Conservation (phyloP, 768 basidiomycete species). For the Tricholoma saponaceum region DNA sequence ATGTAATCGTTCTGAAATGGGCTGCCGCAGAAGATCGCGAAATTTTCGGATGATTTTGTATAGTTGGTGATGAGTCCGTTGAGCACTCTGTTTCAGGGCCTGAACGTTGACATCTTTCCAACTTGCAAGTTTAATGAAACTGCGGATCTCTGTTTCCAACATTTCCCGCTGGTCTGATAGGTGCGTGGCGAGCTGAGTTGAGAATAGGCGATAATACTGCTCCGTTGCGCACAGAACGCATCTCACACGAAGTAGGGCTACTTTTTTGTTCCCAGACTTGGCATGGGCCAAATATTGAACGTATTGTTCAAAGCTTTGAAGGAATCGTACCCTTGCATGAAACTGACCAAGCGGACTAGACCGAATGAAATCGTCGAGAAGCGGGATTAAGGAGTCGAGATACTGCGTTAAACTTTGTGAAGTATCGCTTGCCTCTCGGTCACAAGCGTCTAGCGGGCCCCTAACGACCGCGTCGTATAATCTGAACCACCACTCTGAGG, state of each 20-base stretch:
- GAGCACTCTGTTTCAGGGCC: slow-evolving; percentile 88
- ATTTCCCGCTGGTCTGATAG: slow-evolving; percentile 50
- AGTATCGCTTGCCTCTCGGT: slow-evolving; percentile 30
- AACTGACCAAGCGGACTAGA: slow-evolving; percentile 85
- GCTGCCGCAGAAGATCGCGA: slow-evolving; percentile 81
- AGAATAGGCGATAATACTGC: slow-evolving; percentile 62
- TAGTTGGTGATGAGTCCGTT: slow-evolving; percentile 84
- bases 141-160: slow-evolving; percentile 78
- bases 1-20: slow-evolving; percentile 42
- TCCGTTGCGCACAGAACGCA: slow-evolving; percentile 59
- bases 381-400: slow-evolving; percentile 62
- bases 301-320: slow-evolving; percentile 64
- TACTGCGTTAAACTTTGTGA: slow-evolving; percentile 41
- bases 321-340: slow-evolving; percentile 56
- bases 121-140: slow-evolving; percentile 91
- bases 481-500: slow-evolving; percentile 82
- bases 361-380: slow-evolving; percentile 77
- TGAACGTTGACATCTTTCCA: slow-evolving; percentile 98
- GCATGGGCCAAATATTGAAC: slow-evolving; percentile 30
- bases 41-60: slow-evolving; percentile 91
- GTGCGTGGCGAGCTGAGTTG: slow-evolving; percentile 37
- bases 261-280: slow-evolving; percentile 24
- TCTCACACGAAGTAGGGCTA: slow-evolving; percentile 44
- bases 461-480: slow-evolving; percentile 77
- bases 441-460: slow-evolving; percentile 49